These are phyloP conservation scores for Rosa lucieae DNA, from an alignment of 306 rosid species.

Conservation along the genomic window DNA sequence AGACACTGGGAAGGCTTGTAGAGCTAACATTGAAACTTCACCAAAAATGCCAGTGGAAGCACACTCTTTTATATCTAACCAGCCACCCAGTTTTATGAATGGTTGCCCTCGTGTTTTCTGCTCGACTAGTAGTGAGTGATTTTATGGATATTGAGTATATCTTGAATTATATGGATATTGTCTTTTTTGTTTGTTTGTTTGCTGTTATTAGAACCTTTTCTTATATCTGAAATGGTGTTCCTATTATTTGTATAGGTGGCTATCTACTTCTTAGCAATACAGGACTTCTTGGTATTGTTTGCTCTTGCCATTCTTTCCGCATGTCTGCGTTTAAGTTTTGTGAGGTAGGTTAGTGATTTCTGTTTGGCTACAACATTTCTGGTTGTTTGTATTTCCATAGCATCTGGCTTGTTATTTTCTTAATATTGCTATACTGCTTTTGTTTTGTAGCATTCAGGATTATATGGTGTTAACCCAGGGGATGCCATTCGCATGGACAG, in stretches of 20 bases:
- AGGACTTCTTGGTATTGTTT: conserved; percentile 60
- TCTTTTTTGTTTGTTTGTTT: not conserved
- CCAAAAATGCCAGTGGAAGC: conserved; percentile 17
- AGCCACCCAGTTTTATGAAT: conserved; percentile 25
- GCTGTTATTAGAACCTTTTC: not conserved
- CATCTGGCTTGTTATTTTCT: conserved; percentile 15
- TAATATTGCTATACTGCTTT: conserved; percentile 22
- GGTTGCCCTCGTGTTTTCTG: conserved; percentile 44
- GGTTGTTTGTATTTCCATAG: conserved; percentile 14
- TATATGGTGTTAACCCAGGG: conserved; percentile 53
- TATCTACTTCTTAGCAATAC: conserved; percentile 42
- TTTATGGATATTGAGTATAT: not conserved
- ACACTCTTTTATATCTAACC: conserved; percentile 16
- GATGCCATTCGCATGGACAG: conserved; percentile 54
- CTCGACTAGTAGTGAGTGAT: conserved; percentile 32
- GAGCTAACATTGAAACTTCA: conserved; percentile 20
- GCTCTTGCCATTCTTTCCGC: conserved; percentile 62
- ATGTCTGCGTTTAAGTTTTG: conserved; percentile 73
- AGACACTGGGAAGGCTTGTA: conserved; percentile 20
- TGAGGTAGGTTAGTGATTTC: conserved; percentile 41
- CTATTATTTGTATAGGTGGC: conserved; percentile 34
- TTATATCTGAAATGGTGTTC: conserved; percentile 3
- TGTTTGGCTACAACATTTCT: conserved; percentile 13
- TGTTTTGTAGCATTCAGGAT: conserved; percentile 61
- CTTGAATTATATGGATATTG: not conserved